Base-by-base conservation (phyloP, 2,329 filamentous ascomycete species). In the Cladophialophora psammophila region DNA sequence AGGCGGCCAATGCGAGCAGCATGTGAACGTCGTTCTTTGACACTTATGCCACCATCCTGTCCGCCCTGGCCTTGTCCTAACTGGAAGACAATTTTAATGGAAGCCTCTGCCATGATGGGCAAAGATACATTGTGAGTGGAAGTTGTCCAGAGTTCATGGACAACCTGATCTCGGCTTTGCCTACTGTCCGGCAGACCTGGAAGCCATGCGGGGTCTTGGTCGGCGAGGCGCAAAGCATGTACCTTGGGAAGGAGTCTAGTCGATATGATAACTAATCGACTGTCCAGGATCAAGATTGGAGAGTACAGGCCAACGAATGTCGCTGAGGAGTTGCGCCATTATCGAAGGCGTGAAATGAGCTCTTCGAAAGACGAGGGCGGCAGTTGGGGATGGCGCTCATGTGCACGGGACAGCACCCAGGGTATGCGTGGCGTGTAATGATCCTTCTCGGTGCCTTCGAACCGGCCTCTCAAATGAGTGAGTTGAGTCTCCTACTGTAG, bases 1-100 rank as follows among this genome's bases (percentile, higher is more conserved):
- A 31, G 45, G 53, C n/a, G 53, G 9, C 53, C 53, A 36, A 55
- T 55, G 5, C 53, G 53, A 18, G 53, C 53, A 55, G 53, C 53
- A 55, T 55, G 53, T 35, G 53, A 32, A 31, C 53, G 53, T 20
- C 53, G 53, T 36, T 55, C 53, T 36, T 18, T n/a, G 45, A 18
- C 45, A 50, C 45, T 50, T 31, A 50, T 9, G 45, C 45, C 18
- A 50, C 12, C 20, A 31, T 20, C 20, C 45, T 50, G 18, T 5
- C 20, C 45, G 8, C 12, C 20, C 45, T 50, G 7, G 45, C 26
- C 18, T 31, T 18, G 18, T 1, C 5, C 20, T 20, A 0, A 18
- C 2, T 48, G 42, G 45, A 50, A 50, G 45, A 50, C 18, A 10
- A 50, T 26, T 20, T 50, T 50, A 18, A 50, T 18, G 9, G 9